Evolutionary conservation across 2,329 filamentous ascomycete species (phyloP).

Genomic region (Colletotrichum karsti): DNA sequence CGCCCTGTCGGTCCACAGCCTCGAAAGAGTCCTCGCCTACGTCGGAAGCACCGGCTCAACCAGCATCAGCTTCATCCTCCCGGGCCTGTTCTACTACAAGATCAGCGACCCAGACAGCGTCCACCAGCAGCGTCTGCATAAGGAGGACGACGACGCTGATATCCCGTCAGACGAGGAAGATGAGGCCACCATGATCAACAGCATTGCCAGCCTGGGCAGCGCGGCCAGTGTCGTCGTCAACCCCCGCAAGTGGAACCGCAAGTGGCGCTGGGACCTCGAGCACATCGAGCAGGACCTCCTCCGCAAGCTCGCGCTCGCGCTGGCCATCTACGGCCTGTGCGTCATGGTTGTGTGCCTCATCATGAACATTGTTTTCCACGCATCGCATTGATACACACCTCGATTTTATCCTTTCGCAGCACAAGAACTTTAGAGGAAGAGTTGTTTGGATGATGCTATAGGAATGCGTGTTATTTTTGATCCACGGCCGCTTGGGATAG

Average conservation of each 20-base stretch:
- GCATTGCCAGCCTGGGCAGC: slow-evolving; percentile 55
- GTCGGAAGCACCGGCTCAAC: slow-evolving; percentile 95
- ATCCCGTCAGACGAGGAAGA: slow-evolving; percentile 60
- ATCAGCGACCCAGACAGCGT: slow-evolving; percentile 90
- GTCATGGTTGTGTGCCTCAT: slow-evolving; percentile 91
- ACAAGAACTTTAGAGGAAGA: slow-evolving; percentile 10
- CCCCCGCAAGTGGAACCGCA: slow-evolving; percentile 58
- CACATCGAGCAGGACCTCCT: slow-evolving; percentile 72
- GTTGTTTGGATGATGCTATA: slow-evolving; percentile 3
- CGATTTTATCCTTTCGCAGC: neutral
- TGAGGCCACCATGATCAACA: slow-evolving; percentile 50
- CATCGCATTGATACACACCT: slow-evolving; percentile 58
- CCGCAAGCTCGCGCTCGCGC: slow-evolving; percentile 75
- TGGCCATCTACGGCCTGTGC: slow-evolving; percentile 83
- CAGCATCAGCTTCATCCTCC: slow-evolving; percentile 95
- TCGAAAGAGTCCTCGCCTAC: slow-evolving; percentile 93
- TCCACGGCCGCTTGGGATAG: slow-evolving; percentile 20
- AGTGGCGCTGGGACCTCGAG: slow-evolving; percentile 68
- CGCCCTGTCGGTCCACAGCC: slow-evolving; percentile 87
- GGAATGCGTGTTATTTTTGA: neutral
- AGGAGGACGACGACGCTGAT: slow-evolving; percentile 88
- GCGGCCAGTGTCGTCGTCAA: slow-evolving; percentile 44
- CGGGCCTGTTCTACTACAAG: slow-evolving; percentile 97
- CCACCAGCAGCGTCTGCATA: slow-evolving; percentile 85
- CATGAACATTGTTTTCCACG: slow-evolving; percentile 85